phyloP scores from a whole-genome alignment of 306 rosid species.

The Mucuna pruriens region DNA sequence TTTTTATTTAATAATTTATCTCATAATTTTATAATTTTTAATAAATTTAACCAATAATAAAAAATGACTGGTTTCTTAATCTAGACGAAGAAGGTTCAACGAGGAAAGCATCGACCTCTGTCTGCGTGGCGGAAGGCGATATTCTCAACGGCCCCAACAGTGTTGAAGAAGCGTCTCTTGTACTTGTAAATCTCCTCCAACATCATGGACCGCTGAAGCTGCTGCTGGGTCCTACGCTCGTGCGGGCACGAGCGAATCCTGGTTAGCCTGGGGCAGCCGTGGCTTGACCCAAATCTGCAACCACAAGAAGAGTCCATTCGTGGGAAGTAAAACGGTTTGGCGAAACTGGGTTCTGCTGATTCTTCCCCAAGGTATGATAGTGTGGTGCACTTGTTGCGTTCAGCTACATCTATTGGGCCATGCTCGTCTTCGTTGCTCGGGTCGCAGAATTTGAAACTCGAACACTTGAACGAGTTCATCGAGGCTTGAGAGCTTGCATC shows the following conservation, averaged over 20 bases:
- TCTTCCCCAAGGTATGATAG: conserved; percentile 42
- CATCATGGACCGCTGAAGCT: conserved; percentile 58
- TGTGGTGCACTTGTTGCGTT: conserved; percentile 45
- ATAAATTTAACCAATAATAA: too few relatives aligned
- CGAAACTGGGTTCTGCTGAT: background rate
- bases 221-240: conserved; percentile 58
- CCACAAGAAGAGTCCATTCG: conserved; percentile 10
- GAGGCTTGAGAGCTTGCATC: conserved; percentile 69
- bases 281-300: conserved; percentile 25
- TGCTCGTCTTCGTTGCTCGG: conserved; percentile 55
- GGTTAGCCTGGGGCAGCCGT: conserved; percentile 1
- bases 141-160: conserved; percentile 67
- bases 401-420: conserved; percentile 9
- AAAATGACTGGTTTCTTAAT: too few relatives aligned
- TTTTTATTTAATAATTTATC: too few relatives aligned
- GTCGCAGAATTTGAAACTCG: conserved; percentile 49
- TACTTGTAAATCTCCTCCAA: conserved; percentile 60
- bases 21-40: too few relatives aligned
- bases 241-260: conserved; percentile 55
- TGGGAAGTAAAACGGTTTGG: background rate
- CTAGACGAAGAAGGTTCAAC: background rate
- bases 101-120: conserved; percentile 1
- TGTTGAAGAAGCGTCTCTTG: conserved; percentile 66
- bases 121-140: conserved; percentile 65
- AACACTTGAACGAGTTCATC: conserved; percentile 59